Evolutionary conservation across 345 rosid species (phyloP).

Genomic region (Brassica nigra): DNA sequence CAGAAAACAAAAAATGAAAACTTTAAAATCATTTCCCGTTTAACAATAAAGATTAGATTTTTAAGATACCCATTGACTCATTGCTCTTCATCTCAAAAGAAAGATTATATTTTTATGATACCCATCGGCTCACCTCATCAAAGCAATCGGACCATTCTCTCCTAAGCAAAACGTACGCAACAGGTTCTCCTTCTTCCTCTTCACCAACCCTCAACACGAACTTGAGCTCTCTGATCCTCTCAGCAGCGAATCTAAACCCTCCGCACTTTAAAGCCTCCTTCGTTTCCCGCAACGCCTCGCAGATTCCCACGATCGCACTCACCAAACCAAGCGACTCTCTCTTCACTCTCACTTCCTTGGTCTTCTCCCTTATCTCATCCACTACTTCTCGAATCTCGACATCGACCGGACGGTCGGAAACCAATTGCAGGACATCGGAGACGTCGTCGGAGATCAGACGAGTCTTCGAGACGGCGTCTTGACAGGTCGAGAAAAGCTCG

Average conservation of each 20-base stretch:
- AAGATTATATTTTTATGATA: neutral
- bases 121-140: slow-evolving; percentile 63
- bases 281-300: slow-evolving; percentile 65
- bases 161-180: slow-evolving; percentile 69
- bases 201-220: slow-evolving; percentile 65
- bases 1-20: neutral
- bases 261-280: slow-evolving; percentile 63
- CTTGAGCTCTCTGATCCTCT: slow-evolving; percentile 71
- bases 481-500: slow-evolving; percentile 74
- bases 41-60: neutral
- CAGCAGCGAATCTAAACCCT: slow-evolving; percentile 64
- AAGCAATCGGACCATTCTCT: slow-evolving; percentile 78
- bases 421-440: slow-evolving; percentile 48
- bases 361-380: slow-evolving; percentile 57
- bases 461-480: slow-evolving; percentile 62
- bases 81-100: neutral
- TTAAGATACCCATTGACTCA: neutral
- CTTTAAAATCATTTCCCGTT: neutral
- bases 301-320: slow-evolving; percentile 56
- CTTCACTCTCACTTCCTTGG: slow-evolving; percentile 61
- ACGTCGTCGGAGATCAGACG: slow-evolving; percentile 51
- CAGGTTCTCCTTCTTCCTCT: slow-evolving; percentile 71
- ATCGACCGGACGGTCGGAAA: slow-evolving; percentile 67
- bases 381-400: slow-evolving; percentile 63
- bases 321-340: slow-evolving; percentile 66